Evolutionary conservation across 2,329 filamentous ascomycete species (phyloP).

Genomic region (Diaporthe sp.): DNA sequence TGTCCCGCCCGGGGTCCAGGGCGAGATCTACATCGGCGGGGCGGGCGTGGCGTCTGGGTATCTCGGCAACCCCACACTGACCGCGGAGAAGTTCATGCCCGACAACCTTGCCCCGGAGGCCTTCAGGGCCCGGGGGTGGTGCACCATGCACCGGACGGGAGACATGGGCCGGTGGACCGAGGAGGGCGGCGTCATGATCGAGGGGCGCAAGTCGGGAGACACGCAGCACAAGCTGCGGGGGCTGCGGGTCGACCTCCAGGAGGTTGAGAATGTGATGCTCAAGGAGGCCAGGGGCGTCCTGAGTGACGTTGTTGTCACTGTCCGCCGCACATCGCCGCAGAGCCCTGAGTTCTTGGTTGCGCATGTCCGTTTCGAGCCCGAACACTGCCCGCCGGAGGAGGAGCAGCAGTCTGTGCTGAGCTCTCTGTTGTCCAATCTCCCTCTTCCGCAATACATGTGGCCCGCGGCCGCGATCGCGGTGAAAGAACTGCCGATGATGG

Average conservation of each 20-base stretch:
- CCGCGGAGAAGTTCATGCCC: slow-evolving; percentile 36
- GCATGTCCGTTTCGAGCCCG: slow-evolving; percentile 13
- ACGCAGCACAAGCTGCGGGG: slow-evolving; percentile 59
- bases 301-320: slow-evolving; percentile 11
- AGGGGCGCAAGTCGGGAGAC: slow-evolving; percentile 57
- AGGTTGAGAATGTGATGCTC: slow-evolving; percentile 43
- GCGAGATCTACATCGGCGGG: slow-evolving; percentile 57
- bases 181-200: slow-evolving; percentile 52
- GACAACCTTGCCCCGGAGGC: slow-evolving; percentile 36
- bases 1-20: slow-evolving; percentile 51
- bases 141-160: slow-evolving; percentile 55
- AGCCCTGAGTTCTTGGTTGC: slow-evolving; percentile 22
- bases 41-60: slow-evolving; percentile 57
- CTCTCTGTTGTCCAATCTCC: neutral
- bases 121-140: slow-evolving; percentile 40
- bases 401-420: neutral
- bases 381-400: neutral
- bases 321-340: neutral
- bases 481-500: neutral
- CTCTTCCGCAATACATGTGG: slow-evolving; percentile 32
- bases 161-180: slow-evolving; percentile 52
- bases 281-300: neutral
- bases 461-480: slow-evolving; percentile 45
- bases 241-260: slow-evolving; percentile 51
- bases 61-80: slow-evolving; percentile 46